Percentiles rank a stretch among this genome's conserved stretches.
Evolutionary conservation across 495 filamentous ascomycete genomes (phyloP).

Genomic region (Acidiella bohemica): DNA sequence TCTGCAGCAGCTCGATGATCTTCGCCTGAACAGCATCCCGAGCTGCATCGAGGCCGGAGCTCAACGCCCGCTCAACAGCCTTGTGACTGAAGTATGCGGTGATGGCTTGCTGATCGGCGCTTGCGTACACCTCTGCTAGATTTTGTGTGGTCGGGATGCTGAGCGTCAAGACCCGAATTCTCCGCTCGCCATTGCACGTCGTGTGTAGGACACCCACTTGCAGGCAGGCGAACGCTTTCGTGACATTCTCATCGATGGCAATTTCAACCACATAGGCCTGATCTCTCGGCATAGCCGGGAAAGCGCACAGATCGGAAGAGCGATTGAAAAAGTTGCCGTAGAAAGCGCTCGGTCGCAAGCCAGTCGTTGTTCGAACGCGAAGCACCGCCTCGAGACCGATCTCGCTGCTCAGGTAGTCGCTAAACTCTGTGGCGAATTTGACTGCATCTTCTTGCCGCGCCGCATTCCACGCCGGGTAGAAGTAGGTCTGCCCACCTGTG

Average conservation of each 20-base stretch:
- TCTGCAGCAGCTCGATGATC: conserved; percentile 81
- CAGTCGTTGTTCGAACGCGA: conserved; percentile 86
- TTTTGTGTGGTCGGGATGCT: conserved; percentile 84
- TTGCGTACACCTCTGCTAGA: conserved; percentile 83
- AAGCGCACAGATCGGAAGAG: conserved; percentile 90
- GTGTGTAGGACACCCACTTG: conserved; percentile 97
- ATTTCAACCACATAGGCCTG: conserved; percentile 99
- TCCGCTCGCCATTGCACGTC: conserved; percentile 89
- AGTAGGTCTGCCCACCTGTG: conserved; percentile 95
- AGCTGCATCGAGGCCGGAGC: conserved; percentile 77
- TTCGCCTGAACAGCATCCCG: conserved; percentile 82
- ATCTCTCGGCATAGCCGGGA: conserved; percentile 93
- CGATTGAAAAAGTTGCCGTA: conserved; percentile 99
- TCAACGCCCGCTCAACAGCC: conserved; percentile 79
- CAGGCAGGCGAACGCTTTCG: conserved; percentile 87
- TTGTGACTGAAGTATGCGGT: conserved; percentile 94
- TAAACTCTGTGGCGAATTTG: conserved; percentile 94
- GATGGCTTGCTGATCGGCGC: conserved; percentile 85
- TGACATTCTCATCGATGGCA: conserved; percentile 86
- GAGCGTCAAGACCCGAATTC: conserved; percentile 88
- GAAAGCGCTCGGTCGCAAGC: conserved; percentile 90
- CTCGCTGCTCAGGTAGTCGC: conserved; percentile 86
- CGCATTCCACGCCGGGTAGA: conserved; percentile 97
- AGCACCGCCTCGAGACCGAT: conserved; percentile 95
- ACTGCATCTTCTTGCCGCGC: conserved; percentile 85